Evolutionary conservation across 2,329 filamentous ascomycete genomes (phyloP).

Genomic region (Neurospora sp.): DNA sequence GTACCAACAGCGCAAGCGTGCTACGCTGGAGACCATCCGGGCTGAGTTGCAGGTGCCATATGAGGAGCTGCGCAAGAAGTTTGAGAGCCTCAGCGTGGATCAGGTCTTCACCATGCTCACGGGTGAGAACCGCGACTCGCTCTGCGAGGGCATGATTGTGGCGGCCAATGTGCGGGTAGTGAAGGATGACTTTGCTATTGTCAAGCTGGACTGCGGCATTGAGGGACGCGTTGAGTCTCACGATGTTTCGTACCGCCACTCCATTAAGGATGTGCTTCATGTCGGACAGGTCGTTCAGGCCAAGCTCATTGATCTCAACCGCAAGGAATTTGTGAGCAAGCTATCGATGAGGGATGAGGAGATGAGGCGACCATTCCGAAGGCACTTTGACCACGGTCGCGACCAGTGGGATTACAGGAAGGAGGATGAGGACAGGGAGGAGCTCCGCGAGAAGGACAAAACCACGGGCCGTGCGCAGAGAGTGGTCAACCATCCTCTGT

Average conservation of each 20-base stretch:
- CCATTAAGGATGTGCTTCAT: constrained; percentile 64
- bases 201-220: constrained; percentile 86
- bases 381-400: constrained; percentile 58
- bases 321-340: constrained; percentile 73
- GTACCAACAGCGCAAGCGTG: constrained; percentile 88
- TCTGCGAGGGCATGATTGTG: constrained; percentile 85
- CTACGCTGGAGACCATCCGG: constrained; percentile 90
- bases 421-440: constrained; percentile 73
- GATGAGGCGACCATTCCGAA: constrained; percentile 61
- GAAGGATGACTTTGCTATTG: constrained; percentile 87
- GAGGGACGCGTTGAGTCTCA: constrained; percentile 78
- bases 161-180: constrained; percentile 81
- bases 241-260: constrained; percentile 66
- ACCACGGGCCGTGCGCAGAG: constrained; percentile 76
- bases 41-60: constrained; percentile 88
- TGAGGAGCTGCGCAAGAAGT: constrained; percentile 82
- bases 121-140: constrained; percentile 75
- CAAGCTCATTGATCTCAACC: constrained; percentile 80
- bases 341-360: constrained; percentile 76
- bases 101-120: constrained; percentile 92
- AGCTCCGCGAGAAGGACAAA: constrained; percentile 77
- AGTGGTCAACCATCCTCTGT: constrained; percentile 96
- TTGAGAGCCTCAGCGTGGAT: constrained; percentile 56
- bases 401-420: constrained; percentile 81
- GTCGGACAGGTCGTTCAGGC: constrained; percentile 78